Evolutionary conservation across 768 basidiomycete genomes (phyloP).

Genomic region (Termitomyces sp.): DNA sequence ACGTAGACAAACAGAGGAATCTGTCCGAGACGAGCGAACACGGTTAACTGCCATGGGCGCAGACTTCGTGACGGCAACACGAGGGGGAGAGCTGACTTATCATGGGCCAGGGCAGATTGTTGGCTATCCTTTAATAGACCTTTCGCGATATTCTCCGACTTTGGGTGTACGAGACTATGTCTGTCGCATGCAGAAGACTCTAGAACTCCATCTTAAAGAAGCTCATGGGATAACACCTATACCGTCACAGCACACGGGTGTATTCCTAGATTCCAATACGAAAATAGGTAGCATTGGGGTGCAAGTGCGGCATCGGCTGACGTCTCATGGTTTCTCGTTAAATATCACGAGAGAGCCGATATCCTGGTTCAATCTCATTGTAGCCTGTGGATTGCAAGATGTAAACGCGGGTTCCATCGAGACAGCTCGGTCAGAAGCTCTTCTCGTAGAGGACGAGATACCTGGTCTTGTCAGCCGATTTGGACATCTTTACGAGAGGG

Average conservation of each 20-base stretch:
- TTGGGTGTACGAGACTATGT: conserved; percentile 79
- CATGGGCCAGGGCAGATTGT: conserved; percentile 98
- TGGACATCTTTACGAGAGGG: conserved; percentile 41
- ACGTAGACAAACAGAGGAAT: conserved; percentile 70
- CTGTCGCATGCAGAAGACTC: conserved; percentile 68
- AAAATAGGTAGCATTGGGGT: conserved; percentile 97
- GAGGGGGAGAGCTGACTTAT: conserved; percentile 94
- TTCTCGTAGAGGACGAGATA: conserved; percentile 48
- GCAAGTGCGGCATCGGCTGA: conserved; percentile 90
- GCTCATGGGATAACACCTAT: conserved; percentile 52
- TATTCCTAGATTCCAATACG: conserved; percentile 74
- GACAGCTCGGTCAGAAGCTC: conserved; percentile 30
- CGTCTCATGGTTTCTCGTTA: conserved; percentile 91
- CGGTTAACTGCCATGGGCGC: conserved; percentile 79
- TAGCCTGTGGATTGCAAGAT: conserved; percentile 87
- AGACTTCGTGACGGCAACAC: conserved; percentile 74
- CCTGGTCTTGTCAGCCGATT: conserved; percentile 44
- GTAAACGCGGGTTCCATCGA: conserved; percentile 75
- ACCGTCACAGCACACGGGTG: conserved; percentile 81
- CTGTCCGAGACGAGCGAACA: conserved; percentile 49
- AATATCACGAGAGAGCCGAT: conserved; percentile 83
- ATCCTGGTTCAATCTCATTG: conserved; percentile 80
- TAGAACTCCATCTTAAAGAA: conserved; percentile 58
- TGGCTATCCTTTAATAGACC: conserved; percentile 90
- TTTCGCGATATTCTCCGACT: conserved; percentile 71